phyloP scores from a whole-genome alignment of 2,329 filamentous ascomycete genomes.

The Arthrobotrys megalospora region DNA sequence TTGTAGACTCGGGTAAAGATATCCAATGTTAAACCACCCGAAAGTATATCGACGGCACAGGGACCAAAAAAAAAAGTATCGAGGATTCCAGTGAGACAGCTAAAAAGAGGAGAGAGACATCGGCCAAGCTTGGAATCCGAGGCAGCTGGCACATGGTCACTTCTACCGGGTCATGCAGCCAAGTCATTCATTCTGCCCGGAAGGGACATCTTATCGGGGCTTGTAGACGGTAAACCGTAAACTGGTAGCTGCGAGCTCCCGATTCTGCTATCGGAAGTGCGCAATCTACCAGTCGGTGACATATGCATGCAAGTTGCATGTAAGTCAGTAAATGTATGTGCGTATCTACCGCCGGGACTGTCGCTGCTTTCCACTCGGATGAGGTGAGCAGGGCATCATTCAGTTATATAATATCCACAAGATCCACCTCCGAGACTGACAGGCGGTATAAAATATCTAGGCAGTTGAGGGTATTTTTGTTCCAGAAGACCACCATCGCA shows the following conservation, averaged over 20 bases:
- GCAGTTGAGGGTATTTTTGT: slow-evolving; percentile 3
- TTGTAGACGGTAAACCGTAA: slow-evolving; percentile 1
- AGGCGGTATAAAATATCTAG: not conserved
- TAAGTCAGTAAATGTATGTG: not conserved
- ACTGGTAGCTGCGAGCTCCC: slow-evolving; percentile 38
- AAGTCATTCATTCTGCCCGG: slow-evolving; percentile 51
- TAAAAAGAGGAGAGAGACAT: slow-evolving; percentile 20
- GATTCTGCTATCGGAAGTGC: slow-evolving; percentile 44
- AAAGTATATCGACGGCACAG: slow-evolving; percentile 3
- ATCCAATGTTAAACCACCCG: not conserved
- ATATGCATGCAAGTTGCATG: slow-evolving; percentile 15
- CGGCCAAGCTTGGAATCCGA: slow-evolving; percentile 13
- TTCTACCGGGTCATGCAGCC: slow-evolving; percentile 58
- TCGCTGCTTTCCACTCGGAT: not conserved
- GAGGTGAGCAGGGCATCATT: not conserved
- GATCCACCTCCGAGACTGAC: slow-evolving; percentile 9
- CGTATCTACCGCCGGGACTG: not conserved
- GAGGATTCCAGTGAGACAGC: not conserved
- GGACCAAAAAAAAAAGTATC: not conserved
- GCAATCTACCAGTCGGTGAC: slow-evolving; percentile 28
- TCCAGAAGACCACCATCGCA: slow-evolving; percentile 3
- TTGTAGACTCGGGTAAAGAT: not conserved
- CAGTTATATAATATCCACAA: slow-evolving; percentile 11
- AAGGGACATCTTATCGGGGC: slow-evolving; percentile 30
- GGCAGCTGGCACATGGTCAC: slow-evolving; percentile 45